Conservation (phyloP, 768 basidiomycete genomes). For the Omphalotus guepiniiformis region DNA sequence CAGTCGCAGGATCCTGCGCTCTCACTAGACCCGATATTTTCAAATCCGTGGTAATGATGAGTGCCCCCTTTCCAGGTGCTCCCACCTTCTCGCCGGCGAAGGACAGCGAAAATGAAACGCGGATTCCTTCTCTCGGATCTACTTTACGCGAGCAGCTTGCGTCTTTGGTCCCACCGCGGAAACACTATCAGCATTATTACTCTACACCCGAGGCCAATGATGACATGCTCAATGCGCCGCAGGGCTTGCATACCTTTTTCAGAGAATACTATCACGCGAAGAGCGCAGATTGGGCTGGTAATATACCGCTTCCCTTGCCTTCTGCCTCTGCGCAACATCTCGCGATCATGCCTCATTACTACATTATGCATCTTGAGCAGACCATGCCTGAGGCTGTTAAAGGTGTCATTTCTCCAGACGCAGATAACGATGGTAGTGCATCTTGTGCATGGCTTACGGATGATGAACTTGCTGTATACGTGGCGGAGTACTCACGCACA, state of each 20-base stretch:
- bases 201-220: slow-evolving; percentile 40
- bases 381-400: slow-evolving; percentile 49
- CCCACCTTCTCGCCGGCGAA: slow-evolving; percentile 24
- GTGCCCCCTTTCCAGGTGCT: slow-evolving; percentile 49
- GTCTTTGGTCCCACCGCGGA: slow-evolving; percentile 44
- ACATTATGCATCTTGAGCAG: slow-evolving; percentile 52
- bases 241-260: slow-evolving; percentile 44
- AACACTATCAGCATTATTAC: slow-evolving; percentile 54
- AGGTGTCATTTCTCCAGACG: slow-evolving; percentile 26
- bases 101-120: background rate
- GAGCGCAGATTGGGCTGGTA: slow-evolving; percentile 48
- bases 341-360: slow-evolving; percentile 50
- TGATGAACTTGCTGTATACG: slow-evolving; percentile 45
- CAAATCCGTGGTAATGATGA: slow-evolving; percentile 54
- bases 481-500: slow-evolving; percentile 42
- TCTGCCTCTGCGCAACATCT: slow-evolving; percentile 29
- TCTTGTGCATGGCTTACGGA: slow-evolving; percentile 43
- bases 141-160: slow-evolving; percentile 25
- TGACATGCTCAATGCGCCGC: slow-evolving; percentile 39
- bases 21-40: slow-evolving; percentile 55
- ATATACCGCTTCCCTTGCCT: slow-evolving; percentile 35
- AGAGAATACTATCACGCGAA: slow-evolving; percentile 56
- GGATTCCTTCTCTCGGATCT: slow-evolving; percentile 8
- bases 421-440: slow-evolving; percentile 5
- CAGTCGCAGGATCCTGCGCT: slow-evolving; percentile 48